Base-by-base conservation (phyloP, 495 filamentous ascomycete species). In the Clohesyomyces aquaticus region DNA sequence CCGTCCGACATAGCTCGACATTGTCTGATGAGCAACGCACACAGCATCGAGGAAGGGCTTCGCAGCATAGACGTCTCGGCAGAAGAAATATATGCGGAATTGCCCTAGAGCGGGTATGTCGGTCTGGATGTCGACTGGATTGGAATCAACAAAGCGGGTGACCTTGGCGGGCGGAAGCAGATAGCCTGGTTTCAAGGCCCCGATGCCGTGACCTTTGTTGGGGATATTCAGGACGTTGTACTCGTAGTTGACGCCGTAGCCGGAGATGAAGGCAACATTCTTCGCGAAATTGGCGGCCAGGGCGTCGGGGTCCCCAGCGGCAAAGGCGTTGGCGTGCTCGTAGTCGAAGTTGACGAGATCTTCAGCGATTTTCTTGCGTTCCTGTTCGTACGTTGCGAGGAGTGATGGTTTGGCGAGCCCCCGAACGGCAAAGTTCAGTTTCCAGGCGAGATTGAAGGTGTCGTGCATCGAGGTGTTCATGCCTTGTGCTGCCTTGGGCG, bases 91-190 rank as follows among this genome's bases (percentile, higher is more conserved):
- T 22, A 89, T 78, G 21, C 85, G 79, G 75, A 90, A 90, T 64
- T 90, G 88, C 11, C 87, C 81, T 4, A 88, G 71, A 63, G 87
- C 77, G 1, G 88, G 86, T n/a, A 89, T 86, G 67, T 89, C 87
- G 3, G 88, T 81, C 67, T 90, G 86, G 25, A 90, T 77, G 61
- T 89, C 83, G 22, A 91, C 83, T 0, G 87, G 86, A 61, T 90
- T 91, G 4, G 85, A 82, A 66, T 89, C 88, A 49, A 89, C 77
- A 65, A 85, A 90, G 16, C 87, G 77, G 0, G 84, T 87, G 8
- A 86, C 87, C 70, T 82, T 85, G 19, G 83, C 81, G 10, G 87
- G 86, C 8, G 81, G 78, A 25, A 87, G 77, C 11, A 88, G 77
- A n/a, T 79, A 80, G 0, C 87, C 87, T 1, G 86, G 80, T 57